Conservation (phyloP, 176 grass and related monocot genomes). For the Oryza rufipogon region DNA sequence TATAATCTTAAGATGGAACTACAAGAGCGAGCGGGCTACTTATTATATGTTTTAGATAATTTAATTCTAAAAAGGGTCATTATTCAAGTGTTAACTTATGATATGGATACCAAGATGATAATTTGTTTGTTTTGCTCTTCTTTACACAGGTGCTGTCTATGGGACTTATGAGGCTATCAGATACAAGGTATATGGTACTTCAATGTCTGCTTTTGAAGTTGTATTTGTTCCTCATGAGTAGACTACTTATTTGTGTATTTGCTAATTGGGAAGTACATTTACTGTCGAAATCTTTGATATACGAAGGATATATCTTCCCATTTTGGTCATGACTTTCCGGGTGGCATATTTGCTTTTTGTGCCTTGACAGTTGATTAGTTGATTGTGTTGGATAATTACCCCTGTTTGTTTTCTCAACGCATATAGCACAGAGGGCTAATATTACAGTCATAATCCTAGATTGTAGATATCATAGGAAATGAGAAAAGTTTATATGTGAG, state of each 20-base stretch:
- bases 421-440: not conserved
- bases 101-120: conserved; percentile 10
- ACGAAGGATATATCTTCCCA: not conserved
- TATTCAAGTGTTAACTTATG: not conserved
- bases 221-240: not conserved
- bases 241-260: not conserved
- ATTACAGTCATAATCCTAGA: not conserved
- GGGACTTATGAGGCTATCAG: conserved; percentile 93
- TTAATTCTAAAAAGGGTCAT: not conserved
- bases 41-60: not conserved
- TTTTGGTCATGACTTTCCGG: not conserved
- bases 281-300: not conserved
- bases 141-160: conserved; percentile 80
- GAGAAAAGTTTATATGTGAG: not conserved
- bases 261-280: not conserved
- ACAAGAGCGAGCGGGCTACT: not conserved
- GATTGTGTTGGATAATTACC: not conserved
- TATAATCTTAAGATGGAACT: not conserved
- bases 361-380: not conserved
- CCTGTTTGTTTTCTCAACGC: not conserved
- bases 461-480: not conserved
- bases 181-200: conserved; percentile 60
- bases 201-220: not conserved
- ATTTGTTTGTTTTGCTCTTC: conserved; percentile 1
- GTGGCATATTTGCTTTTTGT: not conserved